Evolutionary conservation across 768 basidiomycete species (phyloP).

Genomic region (Kwoniella bestiolae): DNA sequence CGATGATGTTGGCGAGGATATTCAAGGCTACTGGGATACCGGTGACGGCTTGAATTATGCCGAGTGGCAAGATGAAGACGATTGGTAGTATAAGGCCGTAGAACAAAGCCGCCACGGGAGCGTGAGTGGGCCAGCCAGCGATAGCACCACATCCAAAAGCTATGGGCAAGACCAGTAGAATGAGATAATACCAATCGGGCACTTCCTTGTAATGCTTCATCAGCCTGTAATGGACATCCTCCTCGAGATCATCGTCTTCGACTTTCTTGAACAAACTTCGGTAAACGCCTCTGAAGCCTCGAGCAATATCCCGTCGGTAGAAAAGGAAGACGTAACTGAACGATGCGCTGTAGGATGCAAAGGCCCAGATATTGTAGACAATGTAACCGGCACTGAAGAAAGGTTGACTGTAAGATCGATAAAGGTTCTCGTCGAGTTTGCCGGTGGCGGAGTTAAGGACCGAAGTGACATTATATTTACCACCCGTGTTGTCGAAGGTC

Average conservation of each 20-base stretch:
- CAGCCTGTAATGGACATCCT: conserved; percentile 37
- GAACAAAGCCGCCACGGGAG: conserved; percentile 35
- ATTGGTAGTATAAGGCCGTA: conserved; percentile 56
- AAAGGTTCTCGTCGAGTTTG: conserved; percentile 60
- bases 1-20: conserved; percentile 24
- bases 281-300: conserved; percentile 25
- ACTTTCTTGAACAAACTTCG: conserved; percentile 11
- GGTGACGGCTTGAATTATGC: conserved; percentile 15
- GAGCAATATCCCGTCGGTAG: conserved; percentile 31
- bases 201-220: conserved; percentile 39
- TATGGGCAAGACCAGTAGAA: conserved; percentile 61
- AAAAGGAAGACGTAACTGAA: conserved; percentile 34
- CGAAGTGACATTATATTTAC: conserved; percentile 61
- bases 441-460: conserved; percentile 60
- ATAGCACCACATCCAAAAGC: conserved; percentile 61
- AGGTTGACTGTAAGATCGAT: conserved; percentile 61
- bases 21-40: conserved; percentile 22
- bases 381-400: conserved; percentile 60
- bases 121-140: conserved; percentile 46
- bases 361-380: conserved; percentile 60
- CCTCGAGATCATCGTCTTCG: conserved; percentile 25
- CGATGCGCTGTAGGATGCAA: conserved; percentile 58
- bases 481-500: conserved; percentile 61
- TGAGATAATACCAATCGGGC: conserved; percentile 68
- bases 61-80: conserved; percentile 61